Evolutionary conservation across 2,329 filamentous ascomycete species (phyloP).

Genomic region (Fusarium brevicatenulatum): DNA sequence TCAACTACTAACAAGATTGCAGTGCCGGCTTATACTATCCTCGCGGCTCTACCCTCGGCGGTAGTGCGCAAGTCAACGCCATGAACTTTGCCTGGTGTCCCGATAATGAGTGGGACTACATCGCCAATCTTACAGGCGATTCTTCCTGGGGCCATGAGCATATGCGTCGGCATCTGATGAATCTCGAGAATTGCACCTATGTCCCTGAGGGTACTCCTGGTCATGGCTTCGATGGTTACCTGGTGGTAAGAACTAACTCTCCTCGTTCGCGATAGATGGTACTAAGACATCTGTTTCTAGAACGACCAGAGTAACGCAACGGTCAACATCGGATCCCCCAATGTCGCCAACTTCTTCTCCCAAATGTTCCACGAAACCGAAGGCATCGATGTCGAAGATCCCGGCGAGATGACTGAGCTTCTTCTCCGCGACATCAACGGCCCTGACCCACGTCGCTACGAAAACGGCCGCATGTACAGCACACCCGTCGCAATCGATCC

Average conservation of each 20-base stretch:
- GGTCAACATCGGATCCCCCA: background rate
- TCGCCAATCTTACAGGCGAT: background rate
- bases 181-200: background rate
- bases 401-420: background rate
- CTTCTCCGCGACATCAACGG: background rate
- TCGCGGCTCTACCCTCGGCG: slow-evolving; percentile 1
- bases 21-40: slow-evolving; percentile 13
- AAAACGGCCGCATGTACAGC: background rate
- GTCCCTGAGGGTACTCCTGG: background rate
- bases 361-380: background rate
- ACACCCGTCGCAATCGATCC: background rate
- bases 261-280: fast-evolving
- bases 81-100: slow-evolving; percentile 8
- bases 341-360: background rate
- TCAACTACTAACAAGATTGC: fast-evolving
- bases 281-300: background rate
- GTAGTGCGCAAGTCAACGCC: background rate
- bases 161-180: background rate
- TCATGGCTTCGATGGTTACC: background rate
- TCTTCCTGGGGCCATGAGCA: background rate
- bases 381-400: background rate
- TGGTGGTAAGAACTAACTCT: background rate
- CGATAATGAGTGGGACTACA: slow-evolving; percentile 8
- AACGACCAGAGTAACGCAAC: background rate
- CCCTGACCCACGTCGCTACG: background rate